Base-by-base conservation (phyloP, 768 basidiomycete species). In the Phlebiopsis gigantea region DNA sequence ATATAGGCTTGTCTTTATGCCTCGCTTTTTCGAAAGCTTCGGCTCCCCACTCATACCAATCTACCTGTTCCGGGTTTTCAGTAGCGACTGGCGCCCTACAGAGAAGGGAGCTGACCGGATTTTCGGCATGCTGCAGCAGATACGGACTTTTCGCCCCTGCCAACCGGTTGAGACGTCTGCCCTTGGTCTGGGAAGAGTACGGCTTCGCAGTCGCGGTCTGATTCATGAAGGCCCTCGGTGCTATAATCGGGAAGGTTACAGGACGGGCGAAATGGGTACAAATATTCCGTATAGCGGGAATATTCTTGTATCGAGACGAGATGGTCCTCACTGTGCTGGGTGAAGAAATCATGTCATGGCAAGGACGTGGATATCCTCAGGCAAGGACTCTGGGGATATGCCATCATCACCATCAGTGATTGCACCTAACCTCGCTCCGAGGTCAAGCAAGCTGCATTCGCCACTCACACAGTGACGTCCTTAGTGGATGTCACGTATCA, bases 1-100 rank as follows among this genome's bases (percentile, higher is more conserved):
- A 76, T 44, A 76, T 73, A 6, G 65, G 66, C 22, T 66, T 66
- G 42, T 68, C 57, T 47, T 68, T 63, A 9, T 43, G 24, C 51
- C 58, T 65, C 9, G 66, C 66, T 52, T 63, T 65, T 26, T 64
- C 63, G 31, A 68, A 68, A 6, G 66, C 66, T 48, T 66, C 66
- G 21, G 55, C 49, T 7, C 62, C 62, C 66, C 66, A 68, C 48
- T 65, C 64, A 30, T 62, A 68, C 66, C 66, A 67, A 31, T 65
- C 66, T 10, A 67, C 66, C 66, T 67, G 26, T 46, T 17, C 34
- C 12, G 31, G 14, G 9, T 22, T 34, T 14, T 21, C 14, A 21
- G 26, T n/a, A 10, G 30, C 5, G 42, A 17, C 7, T 31, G 46
- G 12, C n/a, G n/a, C n/a, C n/a, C n/a, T n/a, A n/a, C n/a, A n/a